phyloP scores from a whole-genome alignment of 2,329 filamentous ascomycete species.

The Aspergillus sp. region DNA sequence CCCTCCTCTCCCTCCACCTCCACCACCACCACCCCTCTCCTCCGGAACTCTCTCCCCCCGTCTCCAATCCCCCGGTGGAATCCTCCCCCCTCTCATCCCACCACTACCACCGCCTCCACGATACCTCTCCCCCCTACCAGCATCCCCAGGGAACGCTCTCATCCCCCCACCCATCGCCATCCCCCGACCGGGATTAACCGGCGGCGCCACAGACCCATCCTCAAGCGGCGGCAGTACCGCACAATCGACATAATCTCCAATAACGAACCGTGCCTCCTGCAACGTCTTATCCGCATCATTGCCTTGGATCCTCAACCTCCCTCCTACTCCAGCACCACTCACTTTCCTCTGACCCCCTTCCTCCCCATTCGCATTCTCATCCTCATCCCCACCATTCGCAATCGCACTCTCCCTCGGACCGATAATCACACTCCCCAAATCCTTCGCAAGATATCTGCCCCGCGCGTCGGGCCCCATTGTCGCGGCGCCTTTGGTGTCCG shows the following conservation, averaged over 20 bases:
- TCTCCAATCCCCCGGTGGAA: conserved; percentile 53
- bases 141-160: conserved; percentile 49
- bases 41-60: conserved; percentile 51
- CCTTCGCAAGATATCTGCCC: conserved; percentile 72
- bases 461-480: conserved; percentile 44
- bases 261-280: conserved; percentile 75
- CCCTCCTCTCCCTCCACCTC: conserved; percentile 18
- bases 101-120: conserved; percentile 45
- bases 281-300: conserved; percentile 73
- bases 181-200: conserved; percentile 52
- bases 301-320: conserved; percentile 47
- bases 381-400: conserved; percentile 33
- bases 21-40: conserved; percentile 30
- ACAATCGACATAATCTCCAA: conserved; percentile 85
- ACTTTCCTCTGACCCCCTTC: no score
- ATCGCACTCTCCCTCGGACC: conserved; percentile 46
- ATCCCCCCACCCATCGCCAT: conserved; percentile 43
- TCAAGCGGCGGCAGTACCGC: conserved; percentile 74
- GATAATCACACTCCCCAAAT: conserved; percentile 80
- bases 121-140: conserved; percentile 43
- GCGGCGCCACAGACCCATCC: conserved; percentile 72
- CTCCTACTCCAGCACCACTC: neutral
- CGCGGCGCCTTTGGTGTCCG: conserved; percentile 61
- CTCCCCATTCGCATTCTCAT: conserved; percentile 31
- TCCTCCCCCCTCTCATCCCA: conserved; percentile 46